Evolutionary conservation across 73 alveolate genomes (phyloP), one percentile per base, ranked within the genome.

Genomic region (Tetrahymena elliotti): DNA sequence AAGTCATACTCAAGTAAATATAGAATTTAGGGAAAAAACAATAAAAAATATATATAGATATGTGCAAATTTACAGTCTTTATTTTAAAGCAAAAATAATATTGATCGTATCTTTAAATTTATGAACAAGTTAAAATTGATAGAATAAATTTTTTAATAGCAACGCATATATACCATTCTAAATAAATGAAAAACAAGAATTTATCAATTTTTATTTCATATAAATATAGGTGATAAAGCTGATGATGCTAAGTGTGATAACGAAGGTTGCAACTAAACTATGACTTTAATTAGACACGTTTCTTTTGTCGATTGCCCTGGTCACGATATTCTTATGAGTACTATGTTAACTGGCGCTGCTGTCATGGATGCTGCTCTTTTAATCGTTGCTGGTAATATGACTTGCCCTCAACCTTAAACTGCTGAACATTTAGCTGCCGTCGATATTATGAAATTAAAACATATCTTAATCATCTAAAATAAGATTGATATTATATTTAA

Each of bases 381-480:
- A 35, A 93, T 98, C 33, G 97, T 96, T 35, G 99, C 99, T 33
- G 99, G 99, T 5, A 99, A 99, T 96, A 99, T 98, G 97, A 96
- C 99, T 22, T 99, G 99, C 95, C 99, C 99, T 36, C 99, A 98
- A 96, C 99, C 99, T 6, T 98, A 99, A 97, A 99, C 99, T 37
- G 95, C 98, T n/a, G 99, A 99, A 96, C 99, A 99, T 95, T 95
- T 99, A 92, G 99, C 99, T n/a, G 99, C 99, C 7, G 98, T 99
- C 52, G 99, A 99, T 94, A 99, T 99, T 97, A 99, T 99, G 99
- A 98, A 99, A 96, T 97, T 99, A 68, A 97, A 99, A 94, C 98
- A 99, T 97, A 98, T 99, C 88, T 97, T 99, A 88, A 99, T 99
- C 94, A 94, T 99, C 92, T 99, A 95, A 39, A 93, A 53, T 83